These are phyloP conservation scores for cucumber (Cucumis sativus) DNA, from an alignment of 306 rosid genomes.

Conservation along the genomic window DNA sequence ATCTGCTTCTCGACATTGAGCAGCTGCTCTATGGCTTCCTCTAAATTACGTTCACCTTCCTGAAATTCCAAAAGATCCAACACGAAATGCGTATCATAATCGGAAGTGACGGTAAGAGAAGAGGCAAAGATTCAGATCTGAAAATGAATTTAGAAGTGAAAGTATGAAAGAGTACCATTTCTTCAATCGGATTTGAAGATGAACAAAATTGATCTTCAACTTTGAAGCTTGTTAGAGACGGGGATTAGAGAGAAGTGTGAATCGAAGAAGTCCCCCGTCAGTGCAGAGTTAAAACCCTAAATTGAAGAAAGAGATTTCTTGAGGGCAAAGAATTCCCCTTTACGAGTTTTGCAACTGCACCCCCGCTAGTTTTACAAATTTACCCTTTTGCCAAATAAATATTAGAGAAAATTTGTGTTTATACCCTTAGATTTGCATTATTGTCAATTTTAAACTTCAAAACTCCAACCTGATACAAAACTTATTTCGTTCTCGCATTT, in stretches of 20 bases:
- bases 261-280: neutral
- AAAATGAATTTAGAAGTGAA: neutral
- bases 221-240: neutral
- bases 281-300: neutral
- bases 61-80: slow-evolving; percentile 14
- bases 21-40: slow-evolving; percentile 50
- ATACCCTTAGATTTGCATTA: no score
- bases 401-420: no score
- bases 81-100: neutral
- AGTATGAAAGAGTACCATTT: slow-evolving; percentile 1
- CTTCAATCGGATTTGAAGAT: slow-evolving; percentile 5
- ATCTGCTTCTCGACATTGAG: slow-evolving; percentile 81
- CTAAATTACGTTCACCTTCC: slow-evolving; percentile 56
- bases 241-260: neutral
- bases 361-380: neutral
- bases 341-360: neutral
- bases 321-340: neutral
- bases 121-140: slow-evolving; percentile 4
- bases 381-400: neutral
- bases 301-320: neutral
- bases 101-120: neutral
- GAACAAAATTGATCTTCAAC: neutral
- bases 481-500: no score
- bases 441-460: no score
- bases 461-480: no score